phyloP scores from a whole-genome alignment of 768 basidiomycete genomes.

The Lactarius quietus region DNA sequence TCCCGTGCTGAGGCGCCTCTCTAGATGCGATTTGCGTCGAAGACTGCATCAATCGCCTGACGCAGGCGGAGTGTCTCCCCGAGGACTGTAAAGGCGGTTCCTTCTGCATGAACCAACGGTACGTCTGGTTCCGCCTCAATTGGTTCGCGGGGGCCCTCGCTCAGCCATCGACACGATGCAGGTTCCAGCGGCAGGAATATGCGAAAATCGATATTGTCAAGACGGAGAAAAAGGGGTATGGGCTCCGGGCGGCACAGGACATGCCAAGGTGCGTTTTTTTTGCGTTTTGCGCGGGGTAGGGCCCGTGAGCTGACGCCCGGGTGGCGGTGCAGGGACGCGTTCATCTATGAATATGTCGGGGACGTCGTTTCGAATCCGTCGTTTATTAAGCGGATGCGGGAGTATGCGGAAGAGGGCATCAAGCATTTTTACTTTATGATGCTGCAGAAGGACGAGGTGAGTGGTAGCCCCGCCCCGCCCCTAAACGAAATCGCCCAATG shows the following conservation, averaged over 20 bases:
- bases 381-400: slow-evolving; percentile 91
- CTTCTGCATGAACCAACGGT: slow-evolving; percentile 94
- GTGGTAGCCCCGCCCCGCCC: slow-evolving; percentile 25
- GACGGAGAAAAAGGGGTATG: slow-evolving; percentile 96
- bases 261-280: slow-evolving; percentile 53
- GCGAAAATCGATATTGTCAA: slow-evolving; percentile 84
- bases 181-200: slow-evolving; percentile 86
- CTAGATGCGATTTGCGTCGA: slow-evolving; percentile 77
- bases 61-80: slow-evolving; percentile 93
- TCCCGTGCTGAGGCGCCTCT: too few relatives aligned
- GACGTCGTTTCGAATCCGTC: slow-evolving; percentile 87
- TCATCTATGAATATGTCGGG: slow-evolving; percentile 98
- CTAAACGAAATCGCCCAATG: neutral
- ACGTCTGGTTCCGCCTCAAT: slow-evolving; percentile 61
- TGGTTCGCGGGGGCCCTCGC: neutral
- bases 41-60: slow-evolving; percentile 96
- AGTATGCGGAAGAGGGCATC: slow-evolving; percentile 90
- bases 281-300: neutral
- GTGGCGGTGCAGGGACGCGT: slow-evolving; percentile 60
- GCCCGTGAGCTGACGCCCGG: neutral
- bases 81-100: slow-evolving; percentile 81
- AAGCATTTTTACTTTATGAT: slow-evolving; percentile 99
- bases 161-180: slow-evolving; percentile 35
- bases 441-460: slow-evolving; percentile 94
- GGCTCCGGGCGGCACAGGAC: slow-evolving; percentile 72